phyloP scores from a whole-genome alignment of 345 rosid species.

The Noccaea bulbosa region DNA sequence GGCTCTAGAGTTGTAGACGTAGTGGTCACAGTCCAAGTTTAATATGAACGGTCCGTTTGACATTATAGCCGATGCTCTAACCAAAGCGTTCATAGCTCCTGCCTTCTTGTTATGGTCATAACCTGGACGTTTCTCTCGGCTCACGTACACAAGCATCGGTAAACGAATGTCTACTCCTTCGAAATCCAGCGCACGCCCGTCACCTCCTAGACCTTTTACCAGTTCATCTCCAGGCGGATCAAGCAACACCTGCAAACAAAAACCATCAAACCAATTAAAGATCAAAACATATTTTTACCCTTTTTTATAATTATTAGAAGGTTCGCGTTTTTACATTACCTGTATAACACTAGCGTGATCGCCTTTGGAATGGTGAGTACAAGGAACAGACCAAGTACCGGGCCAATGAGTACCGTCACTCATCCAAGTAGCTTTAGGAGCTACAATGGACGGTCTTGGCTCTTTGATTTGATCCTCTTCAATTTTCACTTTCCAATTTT shows the following conservation, averaged over 20 bases:
- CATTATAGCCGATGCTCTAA: slow-evolving; percentile 81
- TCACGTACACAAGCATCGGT: slow-evolving; percentile 80
- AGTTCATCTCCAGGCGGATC: slow-evolving; percentile 67
- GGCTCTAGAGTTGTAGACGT: slow-evolving; percentile 71
- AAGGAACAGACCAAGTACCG: slow-evolving; percentile 70
- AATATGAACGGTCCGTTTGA: slow-evolving; percentile 90
- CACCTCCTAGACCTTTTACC: slow-evolving; percentile 38
- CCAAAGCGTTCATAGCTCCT: slow-evolving; percentile 92
- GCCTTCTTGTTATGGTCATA: slow-evolving; percentile 94
- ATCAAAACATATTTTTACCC: background rate
- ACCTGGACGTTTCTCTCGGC: slow-evolving; percentile 86
- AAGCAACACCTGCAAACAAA: slow-evolving; percentile 61
- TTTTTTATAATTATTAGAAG: too few relatives aligned
- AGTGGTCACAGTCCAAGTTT: slow-evolving; percentile 87
- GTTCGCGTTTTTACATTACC: slow-evolving; percentile 38
- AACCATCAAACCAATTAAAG: background rate
- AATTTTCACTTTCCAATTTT: slow-evolving; percentile 42
- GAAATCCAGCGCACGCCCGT: slow-evolving; percentile 41
- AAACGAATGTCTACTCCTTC: slow-evolving; percentile 75
- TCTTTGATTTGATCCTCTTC: slow-evolving; percentile 48
- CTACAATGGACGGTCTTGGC: slow-evolving; percentile 56
- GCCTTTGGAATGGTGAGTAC: slow-evolving; percentile 65
- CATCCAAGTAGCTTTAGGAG: slow-evolving; percentile 90
- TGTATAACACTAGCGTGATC: slow-evolving; percentile 86
- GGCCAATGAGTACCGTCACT: slow-evolving; percentile 85